Percentiles rank a stretch among this genome's conserved stretches.
phyloP scores from a whole-genome alignment of 2,329 filamentous ascomycete genomes.

The Pseudocercospora fijiensis region DNA sequence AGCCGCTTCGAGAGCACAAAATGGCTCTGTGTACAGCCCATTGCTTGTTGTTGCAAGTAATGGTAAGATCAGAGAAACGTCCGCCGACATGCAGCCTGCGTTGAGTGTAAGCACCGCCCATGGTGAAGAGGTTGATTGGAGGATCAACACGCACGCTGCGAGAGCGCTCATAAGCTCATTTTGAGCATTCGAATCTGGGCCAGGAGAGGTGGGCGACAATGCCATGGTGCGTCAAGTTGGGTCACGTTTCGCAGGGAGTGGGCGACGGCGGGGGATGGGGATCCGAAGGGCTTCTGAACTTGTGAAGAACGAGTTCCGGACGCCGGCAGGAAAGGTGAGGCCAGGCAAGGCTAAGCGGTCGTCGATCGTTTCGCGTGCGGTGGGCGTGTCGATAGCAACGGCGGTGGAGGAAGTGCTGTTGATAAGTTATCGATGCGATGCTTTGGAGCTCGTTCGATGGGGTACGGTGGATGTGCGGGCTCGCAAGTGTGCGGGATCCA shows the following conservation, averaged over 20 bases:
- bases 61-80: slow-evolving; percentile 51
- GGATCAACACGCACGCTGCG: slow-evolving; percentile 45
- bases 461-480: not conserved
- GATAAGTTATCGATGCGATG: slow-evolving; percentile 4
- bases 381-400: not conserved
- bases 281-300: slow-evolving; percentile 10
- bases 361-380: slow-evolving; percentile 4
- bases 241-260: slow-evolving; percentile 13
- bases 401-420: not conserved
- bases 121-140: slow-evolving; percentile 11
- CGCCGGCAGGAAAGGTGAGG: not conserved
- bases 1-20: slow-evolving; percentile 50
- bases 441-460: not conserved
- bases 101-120: slow-evolving; percentile 29
- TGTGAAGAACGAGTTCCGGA: slow-evolving; percentile 6
- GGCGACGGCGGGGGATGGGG: slow-evolving; percentile 7
- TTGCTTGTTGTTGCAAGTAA: slow-evolving; percentile 47
- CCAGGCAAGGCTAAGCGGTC: slow-evolving; percentile 5
- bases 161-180: slow-evolving; percentile 49
- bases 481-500: not conserved
- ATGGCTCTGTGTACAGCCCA: slow-evolving; percentile 51
- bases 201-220: slow-evolving; percentile 31
- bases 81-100: slow-evolving; percentile 39
- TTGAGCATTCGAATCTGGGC: slow-evolving; percentile 40
- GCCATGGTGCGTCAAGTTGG: slow-evolving; percentile 21